phyloP scores from a whole-genome alignment of 345 rosid species.

The Isatis tinctoria region DNA sequence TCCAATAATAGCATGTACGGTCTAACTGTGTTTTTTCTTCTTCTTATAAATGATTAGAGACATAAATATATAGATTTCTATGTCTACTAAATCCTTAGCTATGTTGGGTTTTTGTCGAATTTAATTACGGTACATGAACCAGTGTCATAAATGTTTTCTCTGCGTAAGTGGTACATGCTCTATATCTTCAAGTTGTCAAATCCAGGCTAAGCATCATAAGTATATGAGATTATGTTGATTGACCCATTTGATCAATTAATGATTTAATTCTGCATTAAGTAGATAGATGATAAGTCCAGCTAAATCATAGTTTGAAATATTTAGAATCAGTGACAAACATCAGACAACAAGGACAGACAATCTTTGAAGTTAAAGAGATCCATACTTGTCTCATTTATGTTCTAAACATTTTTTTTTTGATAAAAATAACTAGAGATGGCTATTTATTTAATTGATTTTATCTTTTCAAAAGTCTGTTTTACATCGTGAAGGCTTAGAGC shows the following conservation, averaged over 20 bases:
- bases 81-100: slow-evolving; percentile 3
- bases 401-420: not conserved
- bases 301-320: not conserved
- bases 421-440: not conserved
- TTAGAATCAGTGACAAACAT: slow-evolving; percentile 13
- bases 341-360: slow-evolving; percentile 30
- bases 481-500: slow-evolving; percentile 21
- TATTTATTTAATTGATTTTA: not conserved
- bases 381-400: slow-evolving; percentile 20
- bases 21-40: slow-evolving; percentile 13
- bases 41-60: slow-evolving; percentile 12
- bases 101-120: not conserved
- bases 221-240: not conserved
- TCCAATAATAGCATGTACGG: slow-evolving; percentile 27
- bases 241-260: slow-evolving; percentile 24
- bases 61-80: not conserved
- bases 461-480: slow-evolving; percentile 1
- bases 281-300: slow-evolving; percentile 15
- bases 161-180: slow-evolving; percentile 9
- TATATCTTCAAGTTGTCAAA: not conserved
- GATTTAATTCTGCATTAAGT: slow-evolving; percentile 16
- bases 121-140: slow-evolving; percentile 10
- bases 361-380: slow-evolving; percentile 13
- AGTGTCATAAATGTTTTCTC: not conserved
- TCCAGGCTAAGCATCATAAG: slow-evolving; percentile 12